These are phyloP conservation scores for Halophytophthora polymorphica DNA, from an alignment of 352 stramenopile species.

Conservation along the genomic window DNA sequence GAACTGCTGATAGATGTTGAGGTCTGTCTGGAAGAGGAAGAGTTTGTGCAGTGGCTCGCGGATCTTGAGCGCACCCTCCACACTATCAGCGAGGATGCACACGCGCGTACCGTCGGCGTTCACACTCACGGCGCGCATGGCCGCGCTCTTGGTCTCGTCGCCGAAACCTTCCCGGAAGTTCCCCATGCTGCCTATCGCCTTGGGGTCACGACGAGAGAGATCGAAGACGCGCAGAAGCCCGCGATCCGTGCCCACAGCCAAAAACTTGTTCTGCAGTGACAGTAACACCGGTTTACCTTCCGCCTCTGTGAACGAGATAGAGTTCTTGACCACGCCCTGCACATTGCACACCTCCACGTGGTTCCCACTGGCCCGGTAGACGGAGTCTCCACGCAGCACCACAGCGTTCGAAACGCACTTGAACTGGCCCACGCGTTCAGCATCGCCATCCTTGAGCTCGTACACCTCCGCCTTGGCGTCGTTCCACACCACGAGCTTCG, in stretches of 20 bases:
- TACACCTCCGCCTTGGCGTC: constrained; percentile 86
- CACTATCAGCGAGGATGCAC: constrained; percentile 79
- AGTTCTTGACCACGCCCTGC: constrained; percentile 83
- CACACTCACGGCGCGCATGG: constrained; percentile 68
- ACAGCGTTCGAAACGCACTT: constrained; percentile 71
- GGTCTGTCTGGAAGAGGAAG: constrained; percentile 89
- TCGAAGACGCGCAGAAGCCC: constrained; percentile 89
- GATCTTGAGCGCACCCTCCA: constrained; percentile 77
- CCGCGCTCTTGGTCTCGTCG: constrained; percentile 49
- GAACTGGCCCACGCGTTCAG: constrained; percentile 61
- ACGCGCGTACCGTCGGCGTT: constrained; percentile 91
- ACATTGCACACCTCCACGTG: constrained; percentile 89
- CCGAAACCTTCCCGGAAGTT: constrained; percentile 60
- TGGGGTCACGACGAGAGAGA: constrained; percentile 78
- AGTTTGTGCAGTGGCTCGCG: constrained; percentile 84
- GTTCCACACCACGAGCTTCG: constrained; percentile 82
- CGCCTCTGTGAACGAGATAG: constrained; percentile 87
- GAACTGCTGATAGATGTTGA: constrained; percentile 88
- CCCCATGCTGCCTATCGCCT: constrained; percentile 84
- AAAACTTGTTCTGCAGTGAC: constrained; percentile 87
- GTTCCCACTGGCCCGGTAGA: constrained; percentile 84
- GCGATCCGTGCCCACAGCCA: constrained; percentile 86
- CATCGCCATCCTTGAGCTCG: constrained; percentile 69
- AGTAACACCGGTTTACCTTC: constrained; percentile 84
- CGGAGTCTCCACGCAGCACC: constrained; percentile 79